A percentile compares a stretch with the other conserved stretches of the same genome.
Evolutionary conservation across 192 early-diverging fungal species (phyloP).

Genomic region (Pilobolus umbonatus): DNA sequence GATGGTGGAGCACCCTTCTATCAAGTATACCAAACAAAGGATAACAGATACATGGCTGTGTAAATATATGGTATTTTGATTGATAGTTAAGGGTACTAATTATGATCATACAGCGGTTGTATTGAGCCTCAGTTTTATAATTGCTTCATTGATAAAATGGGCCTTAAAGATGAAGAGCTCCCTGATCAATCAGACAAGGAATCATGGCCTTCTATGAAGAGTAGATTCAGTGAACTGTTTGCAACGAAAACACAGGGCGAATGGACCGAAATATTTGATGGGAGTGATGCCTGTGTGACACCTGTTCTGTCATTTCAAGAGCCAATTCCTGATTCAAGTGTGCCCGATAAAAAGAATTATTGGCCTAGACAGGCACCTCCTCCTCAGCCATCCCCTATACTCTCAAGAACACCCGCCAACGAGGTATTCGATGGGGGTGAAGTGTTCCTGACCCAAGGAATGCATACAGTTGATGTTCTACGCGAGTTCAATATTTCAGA

Average conservation of each 20-base stretch:
- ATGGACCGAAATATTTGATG: constrained; percentile 55
- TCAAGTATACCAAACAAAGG: constrained; percentile 63
- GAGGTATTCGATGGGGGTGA: constrained; percentile 1
- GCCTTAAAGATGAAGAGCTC: constrained; percentile 27
- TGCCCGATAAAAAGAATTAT: constrained; percentile 15
- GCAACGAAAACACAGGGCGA: constrained; percentile 54
- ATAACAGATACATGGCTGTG: constrained; percentile 59
- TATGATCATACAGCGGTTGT: constrained; percentile 40
- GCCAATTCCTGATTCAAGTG: constrained; percentile 13
- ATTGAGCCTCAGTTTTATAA: constrained; percentile 64
- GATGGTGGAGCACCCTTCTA: constrained; percentile 68
- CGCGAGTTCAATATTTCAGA: constrained; percentile 33
- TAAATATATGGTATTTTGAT: constrained; percentile 8
- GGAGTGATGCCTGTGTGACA: constrained; percentile 60
- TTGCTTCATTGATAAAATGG: constrained; percentile 42
- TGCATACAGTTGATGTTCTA: constrained; percentile 39
- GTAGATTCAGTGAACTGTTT: constrained; percentile 43
- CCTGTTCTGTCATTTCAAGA: constrained; percentile 50
- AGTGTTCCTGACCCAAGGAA: constrained; percentile 38
- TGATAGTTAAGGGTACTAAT: neutral
- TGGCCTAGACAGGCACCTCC: constrained; percentile 31
- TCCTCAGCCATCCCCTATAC: constrained; percentile 48
- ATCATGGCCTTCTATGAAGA: constrained; percentile 53
- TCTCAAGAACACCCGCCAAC: constrained; percentile 48
- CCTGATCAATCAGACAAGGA: constrained; percentile 46